Evolutionary conservation across 495 filamentous ascomycete species (phyloP).

Genomic region (Haplographium delicatum): DNA sequence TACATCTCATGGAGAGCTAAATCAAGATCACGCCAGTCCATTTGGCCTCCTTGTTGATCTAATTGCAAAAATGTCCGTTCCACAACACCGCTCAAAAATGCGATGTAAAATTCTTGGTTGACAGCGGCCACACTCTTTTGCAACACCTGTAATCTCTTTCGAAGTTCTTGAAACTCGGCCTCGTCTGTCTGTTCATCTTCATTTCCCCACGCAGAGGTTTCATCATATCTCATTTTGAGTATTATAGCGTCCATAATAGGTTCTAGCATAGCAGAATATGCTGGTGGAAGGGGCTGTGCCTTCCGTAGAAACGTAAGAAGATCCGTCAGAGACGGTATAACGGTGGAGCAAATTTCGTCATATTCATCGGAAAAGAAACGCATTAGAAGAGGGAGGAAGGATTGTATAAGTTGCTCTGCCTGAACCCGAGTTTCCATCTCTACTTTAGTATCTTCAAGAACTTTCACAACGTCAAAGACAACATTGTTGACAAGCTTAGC

Average conservation of each 20-base stretch:
- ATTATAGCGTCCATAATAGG: conserved; percentile 88
- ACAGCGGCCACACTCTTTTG: conserved; percentile 87
- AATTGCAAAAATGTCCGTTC: conserved; percentile 74
- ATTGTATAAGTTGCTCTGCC: conserved; percentile 70
- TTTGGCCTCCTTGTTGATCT: conserved; percentile 58
- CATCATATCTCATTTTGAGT: conserved; percentile 93
- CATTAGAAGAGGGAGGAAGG: conserved; percentile 78
- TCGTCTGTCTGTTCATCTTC: conserved; percentile 95
- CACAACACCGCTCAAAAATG: conserved; percentile 78
- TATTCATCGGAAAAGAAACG: conserved; percentile 97
- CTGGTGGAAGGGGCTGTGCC: conserved; percentile 56
- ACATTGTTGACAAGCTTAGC: conserved; percentile 94
- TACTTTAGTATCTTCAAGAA: conserved; percentile 50
- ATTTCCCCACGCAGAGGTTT: conserved; percentile 87
- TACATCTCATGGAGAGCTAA: conserved; percentile 95
- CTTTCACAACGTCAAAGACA: conserved; percentile 76
- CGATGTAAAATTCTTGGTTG: conserved; percentile 78
- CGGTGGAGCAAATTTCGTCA: conserved; percentile 92
- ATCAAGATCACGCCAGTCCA: conserved; percentile 95
- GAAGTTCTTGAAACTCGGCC: conserved; percentile 94
- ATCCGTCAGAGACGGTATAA: conserved; percentile 87
- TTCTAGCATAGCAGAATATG: conserved; percentile 72
- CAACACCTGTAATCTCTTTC: conserved; percentile 79
- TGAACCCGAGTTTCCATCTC: conserved; percentile 50
- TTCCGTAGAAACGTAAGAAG: conserved; percentile 83